A percentile compares a stretch with the other conserved stretches of the same genome.
Conservation (phyloP, 176 grass and related monocot genomes). For the Areca catechu region DNA sequence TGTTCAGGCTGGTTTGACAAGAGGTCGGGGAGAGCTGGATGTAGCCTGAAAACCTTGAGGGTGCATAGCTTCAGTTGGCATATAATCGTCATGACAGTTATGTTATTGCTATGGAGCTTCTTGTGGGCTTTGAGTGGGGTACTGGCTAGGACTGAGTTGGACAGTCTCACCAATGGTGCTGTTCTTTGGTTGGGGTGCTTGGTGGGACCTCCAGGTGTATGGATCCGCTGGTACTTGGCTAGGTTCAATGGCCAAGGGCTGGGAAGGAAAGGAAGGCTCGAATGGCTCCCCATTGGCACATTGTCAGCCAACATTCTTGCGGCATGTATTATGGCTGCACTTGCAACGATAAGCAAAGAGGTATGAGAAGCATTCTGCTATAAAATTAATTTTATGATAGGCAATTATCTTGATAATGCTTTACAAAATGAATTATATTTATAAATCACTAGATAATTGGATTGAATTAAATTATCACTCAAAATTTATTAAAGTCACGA, state of each 20-base stretch:
- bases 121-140: slow-evolving; percentile 68
- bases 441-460: too few relatives aligned
- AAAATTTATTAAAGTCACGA: too few relatives aligned
- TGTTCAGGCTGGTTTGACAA: slow-evolving; percentile 27
- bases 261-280: slow-evolving; percentile 42
- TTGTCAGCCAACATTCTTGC: slow-evolving; percentile 80
- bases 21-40: slow-evolving; percentile 29
- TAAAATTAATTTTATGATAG: too few relatives aligned
- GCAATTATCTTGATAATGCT: too few relatives aligned
- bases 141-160: slow-evolving; percentile 44
- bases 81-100: slow-evolving; percentile 23
- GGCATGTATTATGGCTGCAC: slow-evolving; percentile 64
- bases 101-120: slow-evolving; percentile 37
- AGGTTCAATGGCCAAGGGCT: slow-evolving; percentile 78
- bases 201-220: slow-evolving; percentile 76
- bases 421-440: too few relatives aligned
- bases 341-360: slow-evolving; percentile 52
- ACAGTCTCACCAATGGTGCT: slow-evolving; percentile 25
- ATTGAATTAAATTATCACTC: too few relatives aligned
- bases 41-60: slow-evolving; percentile 27
- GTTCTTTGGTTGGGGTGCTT: slow-evolving; percentile 69
- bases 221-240: slow-evolving; percentile 78
- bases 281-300: slow-evolving; percentile 87
- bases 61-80: slow-evolving; percentile 43
- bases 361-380: slow-evolving; percentile 16